phyloP scores from a whole-genome alignment of 768 basidiomycete species.

The Tylopilus sp. region DNA sequence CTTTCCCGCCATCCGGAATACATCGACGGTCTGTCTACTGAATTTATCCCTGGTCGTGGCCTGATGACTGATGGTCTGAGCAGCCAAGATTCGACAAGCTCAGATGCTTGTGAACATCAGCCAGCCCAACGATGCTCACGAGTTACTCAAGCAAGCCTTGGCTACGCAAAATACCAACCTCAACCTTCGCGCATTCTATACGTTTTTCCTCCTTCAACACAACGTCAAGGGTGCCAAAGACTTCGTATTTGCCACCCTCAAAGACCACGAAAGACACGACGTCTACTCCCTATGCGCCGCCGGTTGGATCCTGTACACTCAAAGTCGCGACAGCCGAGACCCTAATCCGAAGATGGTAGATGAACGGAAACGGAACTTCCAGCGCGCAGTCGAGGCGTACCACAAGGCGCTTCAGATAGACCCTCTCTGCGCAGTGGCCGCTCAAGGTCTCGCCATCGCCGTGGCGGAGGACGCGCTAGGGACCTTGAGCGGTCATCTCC shows the following conservation, averaged over 20 bases:
- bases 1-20: slow-evolving; percentile 93
- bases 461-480: slow-evolving; percentile 91
- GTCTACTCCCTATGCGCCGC: slow-evolving; percentile 88
- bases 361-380: slow-evolving; percentile 76
- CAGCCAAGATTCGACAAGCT: slow-evolving; percentile 92
- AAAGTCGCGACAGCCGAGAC: slow-evolving; percentile 82
- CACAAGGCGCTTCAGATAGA: slow-evolving; percentile 87
- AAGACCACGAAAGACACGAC: slow-evolving; percentile 83
- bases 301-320: slow-evolving; percentile 82
- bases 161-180: slow-evolving; percentile 72
- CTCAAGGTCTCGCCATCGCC: slow-evolving; percentile 92
- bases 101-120: slow-evolving; percentile 70
- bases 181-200: slow-evolving; percentile 90
- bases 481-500: slow-evolving; percentile 51
- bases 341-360: slow-evolving; percentile 43
- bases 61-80: slow-evolving; percentile 7
- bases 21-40: slow-evolving; percentile 70
- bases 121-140: slow-evolving; percentile 78
- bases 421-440: slow-evolving; percentile 85
- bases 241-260: slow-evolving; percentile 86
- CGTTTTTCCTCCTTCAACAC: slow-evolving; percentile 85
- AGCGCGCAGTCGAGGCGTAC: slow-evolving; percentile 84
- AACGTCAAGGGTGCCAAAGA: slow-evolving; percentile 75
- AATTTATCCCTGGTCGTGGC: background rate
- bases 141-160: slow-evolving; percentile 85